phyloP scores from a whole-genome alignment of 768 basidiomycete genomes.

The Phlebiopsis flavidoalba region DNA sequence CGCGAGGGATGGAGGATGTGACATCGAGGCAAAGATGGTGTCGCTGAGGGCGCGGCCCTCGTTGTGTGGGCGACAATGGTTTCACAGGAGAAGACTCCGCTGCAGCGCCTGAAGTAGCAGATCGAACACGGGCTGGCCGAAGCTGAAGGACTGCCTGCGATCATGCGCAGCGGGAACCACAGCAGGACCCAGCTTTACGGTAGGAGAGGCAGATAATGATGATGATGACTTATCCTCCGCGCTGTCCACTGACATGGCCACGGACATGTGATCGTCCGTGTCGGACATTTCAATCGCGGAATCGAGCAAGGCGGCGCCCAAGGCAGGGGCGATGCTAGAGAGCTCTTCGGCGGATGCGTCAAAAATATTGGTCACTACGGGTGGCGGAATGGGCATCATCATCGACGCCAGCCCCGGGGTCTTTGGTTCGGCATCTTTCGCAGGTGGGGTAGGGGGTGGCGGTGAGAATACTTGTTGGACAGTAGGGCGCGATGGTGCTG shows the following conservation, averaged over 20 bases:
- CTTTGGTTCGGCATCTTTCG: conserved; percentile 10
- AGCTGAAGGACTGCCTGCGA: conserved; percentile 65
- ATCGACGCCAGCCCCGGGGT: conserved; percentile 21
- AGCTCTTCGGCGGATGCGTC: conserved; percentile 55
- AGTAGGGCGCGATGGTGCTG: conserved; percentile 30
- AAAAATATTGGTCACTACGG: conserved; percentile 48
- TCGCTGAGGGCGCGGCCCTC: conserved; percentile 59
- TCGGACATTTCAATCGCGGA: conserved; percentile 33
- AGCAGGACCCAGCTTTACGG: conserved; percentile 1
- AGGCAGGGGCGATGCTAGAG: conserved; percentile 35
- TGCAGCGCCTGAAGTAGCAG: conserved; percentile 25
- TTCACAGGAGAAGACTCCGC: conserved; percentile 20
- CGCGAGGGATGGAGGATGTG: conserved; percentile 27
- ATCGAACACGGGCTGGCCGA: conserved; percentile 62
- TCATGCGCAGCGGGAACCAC: conserved; percentile 25
- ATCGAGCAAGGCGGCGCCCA: conserved; percentile 26
- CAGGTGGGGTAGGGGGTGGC: not conserved
- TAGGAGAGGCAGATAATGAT: not conserved
- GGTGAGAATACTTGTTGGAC: conserved; percentile 46
- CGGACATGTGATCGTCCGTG: conserved; percentile 18
- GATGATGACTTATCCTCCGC: conserved; percentile 3
- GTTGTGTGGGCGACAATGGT: conserved; percentile 26
- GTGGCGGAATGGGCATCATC: conserved; percentile 36
- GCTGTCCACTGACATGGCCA: conserved; percentile 18
- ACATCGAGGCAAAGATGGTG: conserved; percentile 56